Base-by-base conservation (phyloP, 2,329 filamentous ascomycete species). In the Aspergillus transmontanensis region DNA sequence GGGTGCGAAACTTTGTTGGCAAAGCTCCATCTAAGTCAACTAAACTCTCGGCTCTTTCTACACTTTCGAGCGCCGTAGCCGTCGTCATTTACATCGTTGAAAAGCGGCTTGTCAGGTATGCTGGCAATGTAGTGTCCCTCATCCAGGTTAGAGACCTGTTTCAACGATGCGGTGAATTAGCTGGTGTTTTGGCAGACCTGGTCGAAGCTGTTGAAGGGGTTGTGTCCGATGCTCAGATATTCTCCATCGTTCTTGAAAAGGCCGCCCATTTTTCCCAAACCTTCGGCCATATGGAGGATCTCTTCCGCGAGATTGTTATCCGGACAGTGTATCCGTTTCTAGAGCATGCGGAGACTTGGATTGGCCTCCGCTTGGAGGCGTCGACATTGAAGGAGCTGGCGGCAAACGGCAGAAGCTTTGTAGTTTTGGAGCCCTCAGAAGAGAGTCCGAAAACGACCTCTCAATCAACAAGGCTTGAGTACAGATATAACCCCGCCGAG, bases 261-360 rank as follows among this genome's bases (percentile, higher is more conserved):
- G 86, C 88, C 1, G 86, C 88, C 58, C 79, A 86, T 12, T 83
- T 88, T 6, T 89, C 93, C 63, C 86, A 91, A 67, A 84, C 85
- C 36, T 86, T 88, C 57, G 80, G 81, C 14, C 85, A 87, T 62
- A 77, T 93, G 26, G 85, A 86, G 23, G 83, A 85, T 26, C 84
- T 92, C 36, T 84, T 92, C 71, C 85, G 88, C 19, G 87, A 92
- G 65, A 82, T 94, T 0, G 75, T 95, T 19, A 81, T 83, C 51
- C 82, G 85, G 45, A 87, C 90, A 1, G 87, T 87, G 1, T 78
- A 79, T 32, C 90, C 90, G 0, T 93, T 89, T 86, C 79, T 91
- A 10, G 84, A 88, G 58, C 85, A 89, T 58, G 81, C 90, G 9
- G 85, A 90, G 67, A 87, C 89, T 71, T 95, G 92, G 91, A 87